A percentile compares a stretch with the other conserved stretches of the same genome.
These are phyloP conservation scores for Candida glaebosa DNA, from an alignment of 805 yeast genomes.

Conservation along the genomic window DNA sequence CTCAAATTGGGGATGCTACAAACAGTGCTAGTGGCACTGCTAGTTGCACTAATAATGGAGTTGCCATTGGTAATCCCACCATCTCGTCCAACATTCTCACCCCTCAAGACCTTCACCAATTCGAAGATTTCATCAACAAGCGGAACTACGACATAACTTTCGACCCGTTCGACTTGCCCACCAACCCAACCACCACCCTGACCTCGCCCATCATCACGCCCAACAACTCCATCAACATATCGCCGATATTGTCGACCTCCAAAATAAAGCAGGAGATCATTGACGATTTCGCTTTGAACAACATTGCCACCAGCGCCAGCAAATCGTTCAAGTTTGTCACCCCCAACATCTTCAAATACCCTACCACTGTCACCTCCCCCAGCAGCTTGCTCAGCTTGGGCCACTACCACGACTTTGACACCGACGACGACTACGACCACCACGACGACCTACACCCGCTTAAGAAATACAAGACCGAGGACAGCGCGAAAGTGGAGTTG, in stretches of 20 bases:
- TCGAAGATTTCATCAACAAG: not conserved
- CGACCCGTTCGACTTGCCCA: not conserved
- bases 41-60: not conserved
- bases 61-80: not conserved
- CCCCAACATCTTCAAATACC: conserved; percentile 10
- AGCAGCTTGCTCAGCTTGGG: conserved; percentile 33
- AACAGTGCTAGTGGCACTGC: not conserved
- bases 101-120: not conserved
- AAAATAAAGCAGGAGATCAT: conserved; percentile 39
- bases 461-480: conserved; percentile 3
- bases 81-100: not conserved
- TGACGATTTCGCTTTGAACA: conserved; percentile 36
- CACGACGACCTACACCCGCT: not conserved
- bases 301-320: conserved; percentile 22
- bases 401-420: conserved; percentile 22
- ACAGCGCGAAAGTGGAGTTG: not conserved
- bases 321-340: conserved; percentile 9
- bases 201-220: conserved; percentile 1
- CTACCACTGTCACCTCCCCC: conserved; percentile 30
- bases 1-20: not conserved
- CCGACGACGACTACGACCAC: conserved; percentile 3
- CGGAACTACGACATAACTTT: not conserved
- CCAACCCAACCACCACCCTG: not conserved
- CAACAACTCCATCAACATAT: not conserved
- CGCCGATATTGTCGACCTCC: conserved; percentile 8